Evolutionary conservation across 805 yeast genomes (phyloP).

Genomic region (Wickerhamomyces mucosus): DNA sequence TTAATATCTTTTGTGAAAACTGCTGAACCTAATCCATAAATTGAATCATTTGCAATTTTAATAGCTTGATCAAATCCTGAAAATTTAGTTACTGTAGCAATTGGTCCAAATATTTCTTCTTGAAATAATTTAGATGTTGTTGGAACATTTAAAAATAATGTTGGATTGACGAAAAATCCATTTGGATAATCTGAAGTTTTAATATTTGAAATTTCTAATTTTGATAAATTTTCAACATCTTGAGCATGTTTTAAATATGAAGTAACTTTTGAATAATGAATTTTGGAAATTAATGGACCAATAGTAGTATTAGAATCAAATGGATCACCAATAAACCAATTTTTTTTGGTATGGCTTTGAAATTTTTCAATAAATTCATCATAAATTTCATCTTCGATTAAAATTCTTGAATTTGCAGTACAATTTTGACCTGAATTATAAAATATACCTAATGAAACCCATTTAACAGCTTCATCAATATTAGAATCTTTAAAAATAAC

Average conservation of each 20-base stretch:
- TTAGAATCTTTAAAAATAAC: conserved; percentile 57
- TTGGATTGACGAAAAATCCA: conserved; percentile 69
- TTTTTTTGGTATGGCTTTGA: conserved; percentile 34
- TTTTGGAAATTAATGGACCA: conserved; percentile 55
- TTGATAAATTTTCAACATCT: conserved; percentile 38
- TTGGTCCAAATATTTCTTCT: conserved; percentile 89
- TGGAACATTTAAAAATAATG: conserved; percentile 63
- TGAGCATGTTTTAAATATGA: conserved; percentile 35
- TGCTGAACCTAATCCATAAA: conserved; percentile 78
- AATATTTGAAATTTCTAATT: conserved; percentile 28
- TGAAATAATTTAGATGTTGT: conserved; percentile 55
- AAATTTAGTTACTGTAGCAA: conserved; percentile 60
- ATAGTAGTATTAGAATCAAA: conserved; percentile 37
- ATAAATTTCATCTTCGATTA: conserved; percentile 46
- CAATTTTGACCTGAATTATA: conserved; percentile 61
- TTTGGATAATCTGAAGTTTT: conserved; percentile 21
- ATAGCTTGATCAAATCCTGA: conserved; percentile 59
- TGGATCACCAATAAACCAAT: conserved; percentile 49
- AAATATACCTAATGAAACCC: conserved; percentile 61
- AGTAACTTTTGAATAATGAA: conserved; percentile 44
- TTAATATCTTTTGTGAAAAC: conserved; percentile 62
- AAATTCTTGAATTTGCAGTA: conserved; percentile 55
- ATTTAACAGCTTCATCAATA: conserved; percentile 53
- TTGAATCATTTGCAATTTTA: conserved; percentile 57
- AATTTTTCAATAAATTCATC: conserved; percentile 40